Evolutionary conservation across 1,284 basidiomycete species (phyloP).

Genomic region (Puccinia coronata): DNA sequence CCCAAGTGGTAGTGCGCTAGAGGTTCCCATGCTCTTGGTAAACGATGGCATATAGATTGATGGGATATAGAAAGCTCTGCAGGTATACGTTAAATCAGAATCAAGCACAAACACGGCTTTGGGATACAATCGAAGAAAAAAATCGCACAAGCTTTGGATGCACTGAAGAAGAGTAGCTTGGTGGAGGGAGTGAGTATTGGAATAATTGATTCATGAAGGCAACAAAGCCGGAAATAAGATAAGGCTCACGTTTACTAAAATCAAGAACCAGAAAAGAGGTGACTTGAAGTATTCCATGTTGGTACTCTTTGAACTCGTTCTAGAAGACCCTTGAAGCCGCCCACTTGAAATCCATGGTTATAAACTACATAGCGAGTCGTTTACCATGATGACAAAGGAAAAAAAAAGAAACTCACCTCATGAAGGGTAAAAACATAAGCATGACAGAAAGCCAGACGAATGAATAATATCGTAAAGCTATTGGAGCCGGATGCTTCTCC

Average conservation of each 20-base stretch:
- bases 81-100: not conserved
- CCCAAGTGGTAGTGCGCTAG: conserved; percentile 22
- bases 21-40: conserved; percentile 9
- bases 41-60: conserved; percentile 20
- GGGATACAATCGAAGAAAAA: not conserved
- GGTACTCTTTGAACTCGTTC: not conserved
- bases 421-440: conserved; percentile 27
- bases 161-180: not conserved
- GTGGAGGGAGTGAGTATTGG: not conserved
- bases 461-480: conserved; percentile 21
- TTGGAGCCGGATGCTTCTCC: conserved; percentile 4
- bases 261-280: conserved; percentile 26
- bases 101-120: not conserved
- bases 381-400: not conserved
- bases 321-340: conserved; percentile 14
- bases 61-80: conserved; percentile 23
- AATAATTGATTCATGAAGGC: not conserved
- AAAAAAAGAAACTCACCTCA: not conserved
- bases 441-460: conserved; percentile 11
- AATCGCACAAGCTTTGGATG: conserved; percentile 23
- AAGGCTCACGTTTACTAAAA: conserved; percentile 10
- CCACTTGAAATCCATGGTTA: not conserved
- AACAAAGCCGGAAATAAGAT: not conserved
- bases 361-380: not conserved
- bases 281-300: conserved; percentile 19